Conservation (phyloP, 2,329 filamentous ascomycete genomes). For the Myriosclerotinia curreyana region DNA sequence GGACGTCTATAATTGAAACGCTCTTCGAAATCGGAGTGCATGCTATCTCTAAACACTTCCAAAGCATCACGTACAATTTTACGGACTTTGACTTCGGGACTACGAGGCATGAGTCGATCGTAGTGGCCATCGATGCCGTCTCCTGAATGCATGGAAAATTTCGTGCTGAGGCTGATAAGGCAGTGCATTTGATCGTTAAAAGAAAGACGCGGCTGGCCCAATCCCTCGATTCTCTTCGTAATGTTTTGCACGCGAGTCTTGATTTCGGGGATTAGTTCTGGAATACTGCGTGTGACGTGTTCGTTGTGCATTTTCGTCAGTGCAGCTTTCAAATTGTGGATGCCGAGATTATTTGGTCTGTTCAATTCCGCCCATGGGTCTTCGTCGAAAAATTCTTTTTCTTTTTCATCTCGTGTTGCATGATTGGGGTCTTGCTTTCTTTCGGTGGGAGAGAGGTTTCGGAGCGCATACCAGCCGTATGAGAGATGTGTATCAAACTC, state of each 20-base stretch:
- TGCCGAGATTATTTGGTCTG: not conserved
- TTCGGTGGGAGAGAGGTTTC: not conserved
- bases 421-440: not conserved
- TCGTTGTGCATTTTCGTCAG: slow-evolving; percentile 17
- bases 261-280: slow-evolving; percentile 18
- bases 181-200: not conserved
- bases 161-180: not conserved
- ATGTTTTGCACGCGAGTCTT: not conserved
- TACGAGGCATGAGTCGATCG: not conserved
- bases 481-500: slow-evolving; percentile 5
- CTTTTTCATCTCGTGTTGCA: not conserved
- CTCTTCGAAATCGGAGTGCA: not conserved
- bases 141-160: not conserved
- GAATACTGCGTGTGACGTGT: slow-evolving; percentile 19
- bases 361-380: not conserved
- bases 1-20: not conserved
- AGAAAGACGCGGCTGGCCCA: slow-evolving; percentile 1
- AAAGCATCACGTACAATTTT: slow-evolving; percentile 13
- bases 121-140: slow-evolving; percentile 13
- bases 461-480: slow-evolving; percentile 13
- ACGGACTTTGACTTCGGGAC: not conserved
- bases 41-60: not conserved
- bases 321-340: slow-evolving; percentile 5
- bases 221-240: not conserved
- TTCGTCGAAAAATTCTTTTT: not conserved